phyloP scores from a whole-genome alignment of 805 yeast species.

The Cyberlindnera subsufficiens region DNA sequence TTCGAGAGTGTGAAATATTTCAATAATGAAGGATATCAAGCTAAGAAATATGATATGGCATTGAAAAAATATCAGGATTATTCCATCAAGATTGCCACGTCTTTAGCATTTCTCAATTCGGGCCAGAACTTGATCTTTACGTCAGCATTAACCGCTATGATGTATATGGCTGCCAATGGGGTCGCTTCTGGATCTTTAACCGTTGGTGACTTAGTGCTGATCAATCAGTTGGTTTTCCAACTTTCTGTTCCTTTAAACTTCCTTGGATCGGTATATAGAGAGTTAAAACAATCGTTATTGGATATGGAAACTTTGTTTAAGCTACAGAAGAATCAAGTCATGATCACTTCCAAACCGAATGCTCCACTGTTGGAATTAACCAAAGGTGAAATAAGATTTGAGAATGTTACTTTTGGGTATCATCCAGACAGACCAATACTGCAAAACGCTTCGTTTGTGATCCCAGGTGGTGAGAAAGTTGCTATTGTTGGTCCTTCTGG shows the following conservation, averaged over 20 bases:
- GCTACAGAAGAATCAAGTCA: slow-evolving; percentile 68
- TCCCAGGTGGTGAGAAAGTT: slow-evolving; percentile 86
- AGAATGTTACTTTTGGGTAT: slow-evolving; percentile 90
- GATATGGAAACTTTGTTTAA: slow-evolving; percentile 96
- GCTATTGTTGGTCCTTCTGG: slow-evolving; percentile 98
- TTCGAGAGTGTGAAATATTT: slow-evolving; percentile 93
- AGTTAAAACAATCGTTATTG: slow-evolving; percentile 82
- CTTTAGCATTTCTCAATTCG: slow-evolving; percentile 69
- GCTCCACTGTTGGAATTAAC: slow-evolving; percentile 57
- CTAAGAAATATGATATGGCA: slow-evolving; percentile 71
- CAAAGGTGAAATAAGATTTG: slow-evolving; percentile 69
- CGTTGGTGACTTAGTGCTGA: slow-evolving; percentile 92
- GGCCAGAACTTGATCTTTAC: slow-evolving; percentile 83
- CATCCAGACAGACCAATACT: slow-evolving; percentile 85
- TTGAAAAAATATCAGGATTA: slow-evolving; percentile 63
- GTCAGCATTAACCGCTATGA: slow-evolving; percentile 88
- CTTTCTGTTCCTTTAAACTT: slow-evolving; percentile 91
- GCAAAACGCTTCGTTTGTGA: slow-evolving; percentile 70
- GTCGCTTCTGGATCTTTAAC: slow-evolving; percentile 77
- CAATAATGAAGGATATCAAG: slow-evolving; percentile 82
- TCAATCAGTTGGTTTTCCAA: slow-evolving; percentile 94
- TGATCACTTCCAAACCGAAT: slow-evolving; percentile 52
- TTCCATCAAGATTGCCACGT: slow-evolving; percentile 76
- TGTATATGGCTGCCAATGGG: slow-evolving; percentile 96
- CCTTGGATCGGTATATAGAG: slow-evolving; percentile 92